Evolutionary conservation across 345 rosid species (phyloP).

Genomic region (Camelina neglecta): DNA sequence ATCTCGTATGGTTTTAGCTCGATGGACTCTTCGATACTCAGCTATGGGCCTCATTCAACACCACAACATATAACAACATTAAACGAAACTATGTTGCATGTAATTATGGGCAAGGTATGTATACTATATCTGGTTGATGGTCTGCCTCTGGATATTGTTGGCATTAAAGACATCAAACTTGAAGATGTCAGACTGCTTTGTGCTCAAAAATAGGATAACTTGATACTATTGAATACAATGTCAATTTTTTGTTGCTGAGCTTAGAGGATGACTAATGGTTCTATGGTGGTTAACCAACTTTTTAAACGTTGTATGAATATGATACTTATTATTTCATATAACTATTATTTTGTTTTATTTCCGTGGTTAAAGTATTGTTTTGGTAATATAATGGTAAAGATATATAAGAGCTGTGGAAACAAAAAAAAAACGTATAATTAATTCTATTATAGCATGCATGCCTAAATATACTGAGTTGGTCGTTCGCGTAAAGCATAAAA

Average conservation of each 20-base stretch:
- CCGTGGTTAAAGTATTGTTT: background rate
- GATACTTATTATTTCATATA: background rate
- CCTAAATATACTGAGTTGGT: background rate
- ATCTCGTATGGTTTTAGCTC: background rate
- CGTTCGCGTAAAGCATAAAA: background rate
- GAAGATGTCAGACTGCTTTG: background rate
- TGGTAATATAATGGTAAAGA: background rate
- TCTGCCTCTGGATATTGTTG: background rate
- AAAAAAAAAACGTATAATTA: background rate
- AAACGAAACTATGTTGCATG: background rate
- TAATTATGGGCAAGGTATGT: background rate
- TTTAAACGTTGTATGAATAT: no score
- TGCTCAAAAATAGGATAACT: background rate
- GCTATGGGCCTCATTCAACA: background rate
- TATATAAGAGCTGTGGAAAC: background rate
- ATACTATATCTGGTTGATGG: background rate
- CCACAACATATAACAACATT: no score
- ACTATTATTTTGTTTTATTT: background rate
- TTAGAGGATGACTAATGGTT: background rate
- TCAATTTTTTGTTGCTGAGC: background rate
- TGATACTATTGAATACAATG: background rate
- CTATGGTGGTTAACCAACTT: background rate
- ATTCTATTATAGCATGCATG: constrained; percentile 15
- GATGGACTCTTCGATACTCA: background rate
- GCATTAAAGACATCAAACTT: background rate